Conservation (phyloP, 2,329 filamentous ascomycete species). For the Beauveria sp. region DNA sequence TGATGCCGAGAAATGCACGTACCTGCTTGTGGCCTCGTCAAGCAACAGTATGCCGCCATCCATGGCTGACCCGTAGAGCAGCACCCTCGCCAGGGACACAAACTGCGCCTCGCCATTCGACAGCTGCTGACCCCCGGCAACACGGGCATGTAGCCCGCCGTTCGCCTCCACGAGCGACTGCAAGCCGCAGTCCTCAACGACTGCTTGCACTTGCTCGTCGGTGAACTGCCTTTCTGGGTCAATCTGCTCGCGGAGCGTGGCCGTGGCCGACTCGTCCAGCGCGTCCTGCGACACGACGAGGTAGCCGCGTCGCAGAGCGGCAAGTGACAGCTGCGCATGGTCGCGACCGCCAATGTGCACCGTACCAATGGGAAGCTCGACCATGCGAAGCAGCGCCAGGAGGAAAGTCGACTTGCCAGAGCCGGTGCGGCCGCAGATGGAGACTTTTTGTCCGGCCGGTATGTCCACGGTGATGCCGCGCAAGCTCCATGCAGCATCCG, state of each 20-base stretch:
- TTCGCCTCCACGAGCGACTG: background rate
- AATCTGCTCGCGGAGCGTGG: background rate
- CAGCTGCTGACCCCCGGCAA: background rate
- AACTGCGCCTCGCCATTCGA: background rate
- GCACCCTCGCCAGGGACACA: background rate
- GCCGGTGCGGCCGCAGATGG: constrained; percentile 2
- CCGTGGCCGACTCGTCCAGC: background rate
- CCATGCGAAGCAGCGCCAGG: background rate
- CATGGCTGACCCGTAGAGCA: background rate
- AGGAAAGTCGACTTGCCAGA: constrained; percentile 4
- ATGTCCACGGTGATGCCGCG: background rate
- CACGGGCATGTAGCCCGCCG: background rate
- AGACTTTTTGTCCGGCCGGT: background rate
- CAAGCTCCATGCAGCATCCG: background rate
- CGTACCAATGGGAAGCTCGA: background rate
- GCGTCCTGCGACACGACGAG: background rate
- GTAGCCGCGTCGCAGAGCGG: background rate
- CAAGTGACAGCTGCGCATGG: background rate
- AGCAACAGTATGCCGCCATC: background rate
- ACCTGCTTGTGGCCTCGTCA: constrained; percentile 1
- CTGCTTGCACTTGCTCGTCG: background rate
- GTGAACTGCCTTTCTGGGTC: background rate
- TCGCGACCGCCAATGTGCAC: background rate
- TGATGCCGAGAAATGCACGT: too few relatives aligned
- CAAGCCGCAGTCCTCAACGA: background rate